Percentiles rank a stretch among this genome's conserved stretches.
Evolutionary conservation across 352 stramenopile species (phyloP).

Genomic region (Blastocystis sp.): DNA sequence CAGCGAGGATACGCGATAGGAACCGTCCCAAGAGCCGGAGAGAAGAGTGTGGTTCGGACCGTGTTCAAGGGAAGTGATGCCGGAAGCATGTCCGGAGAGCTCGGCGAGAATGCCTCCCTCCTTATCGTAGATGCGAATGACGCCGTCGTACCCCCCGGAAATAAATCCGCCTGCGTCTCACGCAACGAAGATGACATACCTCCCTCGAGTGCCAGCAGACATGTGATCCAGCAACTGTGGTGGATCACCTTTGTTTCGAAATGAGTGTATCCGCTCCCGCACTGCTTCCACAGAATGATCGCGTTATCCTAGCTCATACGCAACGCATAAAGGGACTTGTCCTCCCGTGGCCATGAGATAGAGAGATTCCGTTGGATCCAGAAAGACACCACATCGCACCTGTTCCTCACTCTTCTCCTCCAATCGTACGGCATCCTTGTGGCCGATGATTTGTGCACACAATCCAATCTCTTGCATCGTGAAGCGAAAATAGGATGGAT

Average conservation of each 20-base stretch:
- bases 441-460: constrained; percentile 11
- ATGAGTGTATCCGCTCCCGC: neutral
- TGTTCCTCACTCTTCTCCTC: neutral
- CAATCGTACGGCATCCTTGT: neutral
- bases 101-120: neutral
- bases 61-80: constrained; percentile 41
- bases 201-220: neutral
- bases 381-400: constrained; percentile 37
- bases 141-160: constrained; percentile 30
- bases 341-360: constrained; percentile 28
- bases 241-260: constrained; percentile 22
- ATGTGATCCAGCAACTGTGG: constrained; percentile 55
- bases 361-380: neutral
- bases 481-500: neutral
- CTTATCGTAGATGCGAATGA: constrained; percentile 22
- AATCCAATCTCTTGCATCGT: neutral
- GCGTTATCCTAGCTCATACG: constrained; percentile 4
- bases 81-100: neutral
- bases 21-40: constrained; percentile 42
- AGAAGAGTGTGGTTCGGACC: neutral
- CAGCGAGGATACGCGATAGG: neutral
- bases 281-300: constrained; percentile 36
- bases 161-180: neutral
- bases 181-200: neutral
- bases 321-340: neutral